phyloP scores from a whole-genome alignment of 2,329 filamentous ascomycete species.

The Colletotrichum sp. region DNA sequence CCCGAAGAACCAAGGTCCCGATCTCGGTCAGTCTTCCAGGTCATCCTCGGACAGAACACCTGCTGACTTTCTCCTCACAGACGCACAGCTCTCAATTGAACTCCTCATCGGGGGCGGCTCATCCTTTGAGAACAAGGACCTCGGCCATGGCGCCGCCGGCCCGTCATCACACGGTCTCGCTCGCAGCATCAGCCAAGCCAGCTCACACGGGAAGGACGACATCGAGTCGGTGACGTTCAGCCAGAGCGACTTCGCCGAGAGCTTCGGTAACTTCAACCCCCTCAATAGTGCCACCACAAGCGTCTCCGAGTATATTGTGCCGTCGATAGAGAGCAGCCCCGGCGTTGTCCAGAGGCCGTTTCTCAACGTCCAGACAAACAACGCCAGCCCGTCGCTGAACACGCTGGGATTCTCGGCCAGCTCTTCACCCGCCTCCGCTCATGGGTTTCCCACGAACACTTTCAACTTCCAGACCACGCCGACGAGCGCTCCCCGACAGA shows the following conservation, averaged over 20 bases:
- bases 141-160: background rate
- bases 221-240: conserved; percentile 2
- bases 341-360: background rate
- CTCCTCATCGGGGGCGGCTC: background rate
- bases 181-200: background rate
- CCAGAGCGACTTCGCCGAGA: background rate
- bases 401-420: background rate
- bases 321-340: conserved; percentile 2
- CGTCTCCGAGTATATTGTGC: background rate
- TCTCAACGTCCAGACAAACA: background rate
- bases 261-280: background rate
- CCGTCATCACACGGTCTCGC: background rate
- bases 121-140: background rate
- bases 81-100: conserved; percentile 3
- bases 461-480: background rate
- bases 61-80: background rate
- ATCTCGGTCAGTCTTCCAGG: background rate
- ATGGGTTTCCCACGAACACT: background rate
- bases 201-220: conserved; percentile 1
- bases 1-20: background rate
- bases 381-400: background rate
- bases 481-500: background rate
- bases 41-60: background rate
- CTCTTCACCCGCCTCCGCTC: background rate
- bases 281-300: background rate